Base-by-base conservation (phyloP, 805 yeast genomes). In the Kregervanrija delftensis region DNA sequence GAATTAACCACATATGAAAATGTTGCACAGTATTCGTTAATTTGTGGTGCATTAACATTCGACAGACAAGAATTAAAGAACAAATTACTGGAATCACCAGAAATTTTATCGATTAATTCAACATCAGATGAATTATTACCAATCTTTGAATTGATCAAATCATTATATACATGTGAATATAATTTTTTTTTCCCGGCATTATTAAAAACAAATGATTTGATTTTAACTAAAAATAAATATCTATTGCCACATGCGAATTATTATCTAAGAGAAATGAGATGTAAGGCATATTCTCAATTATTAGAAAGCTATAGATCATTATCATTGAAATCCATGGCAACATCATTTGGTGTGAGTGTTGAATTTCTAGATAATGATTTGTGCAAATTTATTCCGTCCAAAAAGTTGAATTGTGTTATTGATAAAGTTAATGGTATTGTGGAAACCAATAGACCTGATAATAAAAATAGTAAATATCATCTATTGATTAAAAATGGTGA, bases 391-490 rank as follows among this genome's bases (percentile, higher is more conserved):
- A 88, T 93, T 56, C 96, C 97, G 34, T 90, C 83, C 65, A 89
- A 90, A 62, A 88, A 88, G 66, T 75, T 93, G 61, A 91, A 90
- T 68, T 93, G 99, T 68, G 90, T 93, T 42, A 88, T 93, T 59
- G 99, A 93, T 64, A 79, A 87, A 60, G 98, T 93, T 42, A 87
- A 89, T 64, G 98, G 95, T 11, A 87, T 93, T 49, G 86, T 93
- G 51, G 95, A 87, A 63, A 93, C 99, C 13, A 93, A 89, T 66
- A 77, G 98, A 54, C 96, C 97, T 2, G 99, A 93, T 64, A 89
- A 85, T 68, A 93, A 93, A 68, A 91, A 93, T 61, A 85, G 87
- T 45, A 98, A 91, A 67, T 93, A 90, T 65, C 96, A 89, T 61
- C 65, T 72, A 50, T 74, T 93, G 58, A 81, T 93, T 57, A 89